Conservation (phyloP, 2,329 filamentous ascomycete species). For the Shiraia bambusicola region DNA sequence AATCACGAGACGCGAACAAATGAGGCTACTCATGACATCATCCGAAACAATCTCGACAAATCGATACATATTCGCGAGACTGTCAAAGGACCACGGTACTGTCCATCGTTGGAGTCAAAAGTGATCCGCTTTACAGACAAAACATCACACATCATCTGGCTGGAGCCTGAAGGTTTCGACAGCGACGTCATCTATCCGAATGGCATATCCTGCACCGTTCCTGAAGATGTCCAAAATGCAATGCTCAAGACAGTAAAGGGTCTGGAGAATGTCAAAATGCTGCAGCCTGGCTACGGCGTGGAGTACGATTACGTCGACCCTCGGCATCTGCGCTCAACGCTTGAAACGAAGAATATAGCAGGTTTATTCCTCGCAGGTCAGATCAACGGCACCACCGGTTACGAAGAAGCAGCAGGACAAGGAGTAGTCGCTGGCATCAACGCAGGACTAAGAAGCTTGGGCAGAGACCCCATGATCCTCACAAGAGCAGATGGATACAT, state of each 20-base stretch:
- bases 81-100: slow-evolving; percentile 91
- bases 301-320: slow-evolving; percentile 99
- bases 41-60: slow-evolving; percentile 88
- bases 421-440: slow-evolving; percentile 92
- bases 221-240: slow-evolving; percentile 79
- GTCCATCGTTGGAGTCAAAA: slow-evolving; percentile 92
- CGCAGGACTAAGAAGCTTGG: slow-evolving; percentile 76
- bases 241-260: slow-evolving; percentile 86
- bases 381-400: slow-evolving; percentile 94
- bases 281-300: slow-evolving; percentile 93
- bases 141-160: slow-evolving; percentile 84
- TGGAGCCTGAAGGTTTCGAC: slow-evolving; percentile 93
- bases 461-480: slow-evolving; percentile 66
- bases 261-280: slow-evolving; percentile 85
- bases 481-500: slow-evolving; percentile 90
- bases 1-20: slow-evolving; percentile 91
- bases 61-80: slow-evolving; percentile 95
- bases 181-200: slow-evolving; percentile 93
- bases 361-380: slow-evolving; percentile 93
- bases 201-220: slow-evolving; percentile 95
- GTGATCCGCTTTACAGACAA: slow-evolving; percentile 84
- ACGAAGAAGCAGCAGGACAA: slow-evolving; percentile 95
- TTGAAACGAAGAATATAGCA: slow-evolving; percentile 89
- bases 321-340: slow-evolving; percentile 77
- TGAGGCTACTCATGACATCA: slow-evolving; percentile 74